Conservation (phyloP, 176 grass and related monocot genomes). For the Bromus sterilis region DNA sequence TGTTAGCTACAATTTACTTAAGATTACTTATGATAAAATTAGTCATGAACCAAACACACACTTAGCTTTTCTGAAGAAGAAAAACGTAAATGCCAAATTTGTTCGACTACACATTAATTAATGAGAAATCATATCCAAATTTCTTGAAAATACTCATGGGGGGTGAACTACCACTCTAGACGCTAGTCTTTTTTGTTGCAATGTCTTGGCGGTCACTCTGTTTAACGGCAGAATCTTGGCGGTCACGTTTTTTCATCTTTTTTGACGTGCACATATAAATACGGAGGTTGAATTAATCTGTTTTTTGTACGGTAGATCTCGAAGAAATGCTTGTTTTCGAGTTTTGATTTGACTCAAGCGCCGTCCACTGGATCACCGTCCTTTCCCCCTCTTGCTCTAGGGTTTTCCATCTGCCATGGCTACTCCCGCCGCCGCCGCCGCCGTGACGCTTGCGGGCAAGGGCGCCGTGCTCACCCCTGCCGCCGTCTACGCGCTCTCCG, state of each 20-base stretch:
- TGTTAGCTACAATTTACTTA: too few species aligned
- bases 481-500: slow-evolving; percentile 50
- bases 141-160: too few species aligned
- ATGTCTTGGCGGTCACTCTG: not conserved
- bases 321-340: not conserved
- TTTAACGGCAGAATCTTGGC: not conserved
- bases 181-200: too few species aligned
- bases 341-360: not conserved
- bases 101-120: too few species aligned
- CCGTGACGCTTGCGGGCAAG: slow-evolving; percentile 60
- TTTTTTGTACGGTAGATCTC: not conserved
- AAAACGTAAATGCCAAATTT: too few species aligned
- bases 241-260: not conserved
- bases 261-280: not conserved
- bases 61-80: too few species aligned
- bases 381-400: slow-evolving; percentile 15
- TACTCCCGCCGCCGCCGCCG: slow-evolving; percentile 12
- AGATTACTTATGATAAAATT: too few species aligned
- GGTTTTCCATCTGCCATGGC: slow-evolving; percentile 42
- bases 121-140: too few species aligned
- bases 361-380: slow-evolving; percentile 3
- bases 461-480: slow-evolving; percentile 42
- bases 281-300: not conserved
- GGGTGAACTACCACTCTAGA: too few species aligned
- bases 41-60: too few species aligned